These are phyloP conservation scores for Fraxinus xanthoxyloides DNA, from an alignment of 305 asterid genomes.

Conservation along the genomic window DNA sequence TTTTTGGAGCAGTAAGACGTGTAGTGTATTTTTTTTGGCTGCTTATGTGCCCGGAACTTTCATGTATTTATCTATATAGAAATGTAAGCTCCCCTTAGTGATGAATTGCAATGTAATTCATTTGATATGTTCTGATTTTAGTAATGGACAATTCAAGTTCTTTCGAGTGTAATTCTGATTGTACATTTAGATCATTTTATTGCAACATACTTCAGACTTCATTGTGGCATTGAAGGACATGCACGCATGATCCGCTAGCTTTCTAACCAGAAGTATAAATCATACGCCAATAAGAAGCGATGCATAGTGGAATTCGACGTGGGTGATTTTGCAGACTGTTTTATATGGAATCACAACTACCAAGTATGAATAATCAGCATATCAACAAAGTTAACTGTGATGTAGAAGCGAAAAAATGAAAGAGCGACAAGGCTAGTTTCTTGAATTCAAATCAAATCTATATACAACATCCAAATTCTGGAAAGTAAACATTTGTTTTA, in stretches of 20 bases:
- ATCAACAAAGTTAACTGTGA: background rate
- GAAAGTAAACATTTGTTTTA: conserved; percentile 16
- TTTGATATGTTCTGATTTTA: no score
- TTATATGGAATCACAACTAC: background rate
- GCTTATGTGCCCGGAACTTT: no score
- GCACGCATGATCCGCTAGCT: no score
- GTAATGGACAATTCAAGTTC: background rate
- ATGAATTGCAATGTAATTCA: no score
- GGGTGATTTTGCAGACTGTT: background rate
- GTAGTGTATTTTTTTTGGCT: no score
- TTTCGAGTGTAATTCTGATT: background rate
- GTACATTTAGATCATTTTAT: no score
- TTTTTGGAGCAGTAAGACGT: no score
- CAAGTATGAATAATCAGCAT: background rate
- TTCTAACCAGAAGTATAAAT: no score
- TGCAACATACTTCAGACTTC: no score
- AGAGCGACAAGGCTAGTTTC: background rate
- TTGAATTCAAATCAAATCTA: conserved; percentile 23
- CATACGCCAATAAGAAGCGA: background rate
- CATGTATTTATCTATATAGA: no score
- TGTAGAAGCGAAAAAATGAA: background rate
- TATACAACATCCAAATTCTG: conserved; percentile 21
- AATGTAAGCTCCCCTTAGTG: no score
- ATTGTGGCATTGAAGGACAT: no score
- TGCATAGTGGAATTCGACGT: background rate